Evolutionary conservation across 2,329 filamentous ascomycete genomes (phyloP).

Genomic region (Colletotrichum sp.): DNA sequence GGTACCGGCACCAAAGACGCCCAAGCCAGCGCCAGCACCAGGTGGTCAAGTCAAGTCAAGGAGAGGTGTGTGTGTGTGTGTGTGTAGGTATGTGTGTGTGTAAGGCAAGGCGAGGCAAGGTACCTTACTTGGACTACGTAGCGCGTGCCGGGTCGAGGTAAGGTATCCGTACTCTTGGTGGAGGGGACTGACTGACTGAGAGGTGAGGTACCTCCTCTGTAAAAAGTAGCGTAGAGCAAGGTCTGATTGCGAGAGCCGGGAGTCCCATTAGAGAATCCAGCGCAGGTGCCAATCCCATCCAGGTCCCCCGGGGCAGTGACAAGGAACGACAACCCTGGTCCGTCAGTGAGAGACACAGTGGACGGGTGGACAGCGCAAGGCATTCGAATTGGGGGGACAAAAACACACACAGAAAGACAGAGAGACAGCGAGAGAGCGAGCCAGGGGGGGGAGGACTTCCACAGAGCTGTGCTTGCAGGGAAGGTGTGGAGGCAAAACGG

Average conservation of each 20-base stretch:
- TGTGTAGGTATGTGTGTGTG: background rate
- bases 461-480: slow-evolving; percentile 8
- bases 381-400: background rate
- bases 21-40: background rate
- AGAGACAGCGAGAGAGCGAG: background rate
- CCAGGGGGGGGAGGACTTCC: background rate
- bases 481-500: slow-evolving; percentile 18
- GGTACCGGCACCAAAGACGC: background rate
- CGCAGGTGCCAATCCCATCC: background rate
- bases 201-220: background rate
- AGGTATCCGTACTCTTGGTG: background rate
- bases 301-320: background rate
- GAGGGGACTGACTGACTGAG: background rate
- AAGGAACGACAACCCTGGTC: background rate
- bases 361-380: background rate
- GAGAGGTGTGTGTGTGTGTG: background rate
- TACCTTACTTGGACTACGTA: background rate
- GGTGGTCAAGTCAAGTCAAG: background rate
- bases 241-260: background rate
- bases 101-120: background rate
- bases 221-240: background rate
- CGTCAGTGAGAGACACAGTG: background rate
- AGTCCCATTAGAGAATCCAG: background rate
- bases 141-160: background rate
- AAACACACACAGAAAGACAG: background rate